These are phyloP conservation scores for Gigaspora rosea DNA, from an alignment of 192 early-diverging fungal species.

Conservation along the genomic window DNA sequence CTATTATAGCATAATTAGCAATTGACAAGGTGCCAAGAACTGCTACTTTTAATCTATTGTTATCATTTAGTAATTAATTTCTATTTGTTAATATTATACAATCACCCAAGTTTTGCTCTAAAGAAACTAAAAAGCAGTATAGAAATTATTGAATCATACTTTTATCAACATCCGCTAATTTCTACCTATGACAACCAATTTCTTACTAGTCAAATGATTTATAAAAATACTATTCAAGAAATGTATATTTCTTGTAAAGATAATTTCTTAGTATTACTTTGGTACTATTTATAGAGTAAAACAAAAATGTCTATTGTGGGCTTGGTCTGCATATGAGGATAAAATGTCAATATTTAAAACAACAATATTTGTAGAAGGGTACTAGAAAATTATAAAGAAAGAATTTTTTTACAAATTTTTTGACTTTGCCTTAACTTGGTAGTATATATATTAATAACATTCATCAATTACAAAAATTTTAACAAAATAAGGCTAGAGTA, in stretches of 20 bases:
- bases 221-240: conserved; percentile 1
- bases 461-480: neutral
- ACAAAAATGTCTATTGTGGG: neutral
- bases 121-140: neutral
- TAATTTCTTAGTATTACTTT: conserved; percentile 6
- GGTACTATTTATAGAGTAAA: neutral
- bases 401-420: conserved; percentile 26
- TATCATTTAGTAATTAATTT: neutral
- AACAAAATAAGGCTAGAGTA: neutral
- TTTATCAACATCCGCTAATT: conserved; percentile 14
- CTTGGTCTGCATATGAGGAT: conserved; percentile 2
- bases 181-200: neutral
- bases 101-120: neutral
- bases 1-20: neutral
- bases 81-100: neutral
- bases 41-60: neutral
- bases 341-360: conserved; percentile 8
- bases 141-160: conserved; percentile 3
- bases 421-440: neutral
- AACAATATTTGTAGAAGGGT: neutral
- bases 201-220: neutral
- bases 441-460: neutral
- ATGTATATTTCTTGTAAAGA: conserved; percentile 28
- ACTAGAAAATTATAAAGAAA: conserved; percentile 13
- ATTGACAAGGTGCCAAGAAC: neutral